phyloP scores from a whole-genome alignment of 106 monocot genomes.

The Gastrodia elata region DNA sequence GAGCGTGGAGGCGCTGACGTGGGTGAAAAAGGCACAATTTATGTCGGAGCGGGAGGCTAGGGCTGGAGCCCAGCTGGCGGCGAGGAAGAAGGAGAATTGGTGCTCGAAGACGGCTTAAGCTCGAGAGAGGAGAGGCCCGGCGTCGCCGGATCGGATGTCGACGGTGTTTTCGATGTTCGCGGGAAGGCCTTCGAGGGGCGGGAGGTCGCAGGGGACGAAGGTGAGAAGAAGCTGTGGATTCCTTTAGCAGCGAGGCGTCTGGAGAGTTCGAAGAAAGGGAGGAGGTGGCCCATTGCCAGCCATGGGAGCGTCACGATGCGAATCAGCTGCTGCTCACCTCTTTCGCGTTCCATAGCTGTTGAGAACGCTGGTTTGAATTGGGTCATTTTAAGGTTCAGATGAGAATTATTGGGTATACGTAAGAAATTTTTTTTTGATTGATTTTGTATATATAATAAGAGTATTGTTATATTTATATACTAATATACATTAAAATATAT shows the following conservation, averaged over 20 bases:
- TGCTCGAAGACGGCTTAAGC: constrained; percentile 9
- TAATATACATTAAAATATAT: too few relatives aligned
- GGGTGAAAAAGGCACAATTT: neutral
- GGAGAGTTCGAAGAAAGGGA: constrained; percentile 22
- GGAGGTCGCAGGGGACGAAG: neutral
- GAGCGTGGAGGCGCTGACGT: constrained; percentile 12
- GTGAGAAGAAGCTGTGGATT: constrained; percentile 6
- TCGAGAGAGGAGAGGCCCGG: neutral
- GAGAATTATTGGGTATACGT: too few relatives aligned
- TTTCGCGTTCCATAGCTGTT: neutral
- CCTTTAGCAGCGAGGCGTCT: constrained; percentile 10
- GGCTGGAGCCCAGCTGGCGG: constrained; percentile 3
- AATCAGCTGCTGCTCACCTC: neutral
- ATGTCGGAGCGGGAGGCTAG: neutral
- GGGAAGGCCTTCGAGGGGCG: constrained; percentile 2
- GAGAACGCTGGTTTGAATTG: too few relatives aligned
- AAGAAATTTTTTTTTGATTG: too few relatives aligned
- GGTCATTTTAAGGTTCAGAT: too few relatives aligned
- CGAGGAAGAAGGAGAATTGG: neutral
- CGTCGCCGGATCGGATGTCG: constrained; percentile 14
- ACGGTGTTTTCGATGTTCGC: neutral
- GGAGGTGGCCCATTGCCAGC: constrained; percentile 15
- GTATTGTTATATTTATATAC: too few relatives aligned
- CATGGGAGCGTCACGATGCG: constrained; percentile 18
- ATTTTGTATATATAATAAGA: too few relatives aligned